phyloP scores from a whole-genome alignment of 805 yeast species.

The Yarrowia sp. region DNA sequence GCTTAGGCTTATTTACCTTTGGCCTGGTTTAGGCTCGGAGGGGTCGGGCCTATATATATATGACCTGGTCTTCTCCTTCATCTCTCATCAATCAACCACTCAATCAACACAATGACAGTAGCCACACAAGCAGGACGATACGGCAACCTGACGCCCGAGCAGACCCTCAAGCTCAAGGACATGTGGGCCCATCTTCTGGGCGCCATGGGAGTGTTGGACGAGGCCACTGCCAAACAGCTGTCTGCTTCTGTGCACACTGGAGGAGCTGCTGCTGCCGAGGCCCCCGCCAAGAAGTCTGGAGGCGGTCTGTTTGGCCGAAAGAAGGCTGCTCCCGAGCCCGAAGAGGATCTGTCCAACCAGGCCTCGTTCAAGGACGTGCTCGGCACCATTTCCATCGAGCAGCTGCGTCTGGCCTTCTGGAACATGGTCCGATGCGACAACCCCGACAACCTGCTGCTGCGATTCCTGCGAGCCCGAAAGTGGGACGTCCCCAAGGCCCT shows the following conservation, averaged over 20 bases:
- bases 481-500: slow-evolving; percentile 70
- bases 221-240: slow-evolving; percentile 34
- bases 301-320: slow-evolving; percentile 36
- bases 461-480: slow-evolving; percentile 84
- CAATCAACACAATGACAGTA: background rate
- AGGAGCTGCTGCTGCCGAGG: slow-evolving; percentile 30
- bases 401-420: slow-evolving; percentile 55
- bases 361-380: slow-evolving; percentile 48
- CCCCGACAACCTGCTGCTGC: slow-evolving; percentile 72
- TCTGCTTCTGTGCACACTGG: slow-evolving; percentile 28
- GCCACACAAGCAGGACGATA: slow-evolving; percentile 39
- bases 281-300: slow-evolving; percentile 33
- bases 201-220: slow-evolving; percentile 31
- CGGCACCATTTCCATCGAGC: slow-evolving; percentile 52
- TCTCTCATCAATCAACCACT: background rate
- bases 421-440: slow-evolving; percentile 67
- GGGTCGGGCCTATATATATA: slow-evolving; percentile 10
- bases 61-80: background rate
- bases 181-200: slow-evolving; percentile 40
- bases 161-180: slow-evolving; percentile 43
- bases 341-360: slow-evolving; percentile 29
- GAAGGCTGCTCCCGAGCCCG: slow-evolving; percentile 28
- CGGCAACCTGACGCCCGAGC: slow-evolving; percentile 41
- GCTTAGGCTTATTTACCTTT: too few species aligned
- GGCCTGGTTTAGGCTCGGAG: background rate